A percentile compares a stretch with the other conserved stretches of the same genome.
phyloP scores from a whole-genome alignment of 2,329 filamentous ascomycete species.

The Trichophyton schoenleinii region DNA sequence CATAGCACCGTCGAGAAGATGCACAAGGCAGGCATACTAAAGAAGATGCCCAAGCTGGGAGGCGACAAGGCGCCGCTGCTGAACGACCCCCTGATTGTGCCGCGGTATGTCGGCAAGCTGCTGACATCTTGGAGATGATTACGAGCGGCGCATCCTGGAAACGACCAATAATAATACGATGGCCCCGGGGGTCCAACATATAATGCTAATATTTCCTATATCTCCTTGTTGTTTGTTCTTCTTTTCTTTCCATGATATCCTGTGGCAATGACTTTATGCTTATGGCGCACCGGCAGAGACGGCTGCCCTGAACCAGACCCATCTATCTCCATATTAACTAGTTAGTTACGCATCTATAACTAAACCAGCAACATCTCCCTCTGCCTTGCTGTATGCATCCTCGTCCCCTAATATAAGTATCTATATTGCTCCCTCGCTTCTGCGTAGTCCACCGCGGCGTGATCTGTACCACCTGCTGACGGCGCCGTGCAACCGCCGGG shows the following conservation, averaged over 20 bases:
- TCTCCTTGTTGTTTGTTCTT: background rate
- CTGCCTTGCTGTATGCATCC: background rate
- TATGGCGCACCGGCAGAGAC: background rate
- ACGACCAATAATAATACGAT: too few relatives aligned
- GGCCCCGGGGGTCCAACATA: background rate
- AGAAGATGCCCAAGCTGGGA: conserved; percentile 15
- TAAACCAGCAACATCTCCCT: background rate
- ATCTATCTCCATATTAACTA: background rate
- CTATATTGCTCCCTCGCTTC: background rate
- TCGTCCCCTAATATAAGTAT: background rate
- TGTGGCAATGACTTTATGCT: background rate
- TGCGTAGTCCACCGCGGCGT: background rate
- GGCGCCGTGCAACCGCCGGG: background rate
- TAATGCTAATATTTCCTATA: background rate
- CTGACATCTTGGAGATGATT: conserved; percentile 12
- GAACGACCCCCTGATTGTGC: conserved; percentile 9
- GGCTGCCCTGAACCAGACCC: background rate
- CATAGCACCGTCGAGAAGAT: conserved; percentile 22
- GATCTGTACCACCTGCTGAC: background rate
- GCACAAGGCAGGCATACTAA: conserved; percentile 17
- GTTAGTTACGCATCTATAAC: too few relatives aligned
- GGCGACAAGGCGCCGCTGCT: conserved; percentile 14
- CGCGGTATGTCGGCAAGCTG: conserved; percentile 6
- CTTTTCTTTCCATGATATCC: background rate
- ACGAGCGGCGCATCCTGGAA: background rate